Evolutionary conservation across 306 rosid species (phyloP), one percentile per base, ranked within the genome.

Genomic region (Hippophae rhamnoides): DNA sequence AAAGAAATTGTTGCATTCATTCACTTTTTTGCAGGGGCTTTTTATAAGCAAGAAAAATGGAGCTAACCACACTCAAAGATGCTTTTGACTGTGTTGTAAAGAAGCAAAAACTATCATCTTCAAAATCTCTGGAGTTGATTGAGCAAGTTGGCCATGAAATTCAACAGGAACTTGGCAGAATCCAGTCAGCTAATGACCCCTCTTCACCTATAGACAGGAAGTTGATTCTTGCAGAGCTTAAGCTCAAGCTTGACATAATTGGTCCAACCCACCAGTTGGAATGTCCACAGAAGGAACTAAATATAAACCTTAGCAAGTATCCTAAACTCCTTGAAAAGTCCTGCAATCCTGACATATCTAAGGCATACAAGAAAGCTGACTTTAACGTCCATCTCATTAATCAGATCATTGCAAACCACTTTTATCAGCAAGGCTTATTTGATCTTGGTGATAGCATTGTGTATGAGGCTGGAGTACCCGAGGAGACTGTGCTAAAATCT

Each of bases 81-180:
- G 82, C 94, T 64, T 85, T 85, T 79, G 86, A 85, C n/a, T 83
- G 85, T 60, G 88, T 83, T 41, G 70, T 83, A 61, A 85, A 89
- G 81, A 85, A 89, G 80, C 94, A 83, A 74, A 89, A 85, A 72
- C 68, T 81, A 43, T 85, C 86, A 65, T 77, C 79, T 67, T 81
- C 90, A 53, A 77, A 70, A 76, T 79, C 84, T 60, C 86, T 81
- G 64, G 90, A 85, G 72, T 78, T 81, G 42, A 79, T 81, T 61
- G 84, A 85, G 66, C 86, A 72, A 76, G 79, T 89, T 59, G 85
- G 85, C 72, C 66, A 13, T 2, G 90, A 85, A 79, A 77, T 85
- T 72, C 86, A 81, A 60, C 84, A 73, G 67, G 82, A 83, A 57
- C 65, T 85, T 65, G 72, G 67, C n/a, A 62, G 75, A 63, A 58